Conservation (phyloP, 352 stramenopile genomes). For the Phytophthora citrophthora region DNA sequence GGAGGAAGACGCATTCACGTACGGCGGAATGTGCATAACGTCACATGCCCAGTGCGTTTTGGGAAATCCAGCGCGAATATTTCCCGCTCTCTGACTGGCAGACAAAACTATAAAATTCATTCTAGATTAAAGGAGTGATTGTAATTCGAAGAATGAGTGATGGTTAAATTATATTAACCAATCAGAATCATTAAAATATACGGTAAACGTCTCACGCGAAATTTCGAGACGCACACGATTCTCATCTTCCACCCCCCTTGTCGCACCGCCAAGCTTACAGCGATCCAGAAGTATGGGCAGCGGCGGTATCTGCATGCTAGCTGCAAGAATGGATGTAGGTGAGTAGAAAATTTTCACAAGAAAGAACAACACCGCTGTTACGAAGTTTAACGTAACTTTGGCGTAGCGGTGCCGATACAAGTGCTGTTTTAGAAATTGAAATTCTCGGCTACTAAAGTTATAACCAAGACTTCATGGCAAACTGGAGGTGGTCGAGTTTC, state of each 20-base stretch:
- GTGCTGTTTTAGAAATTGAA: too few relatives aligned
- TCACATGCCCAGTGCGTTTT: slow-evolving; percentile 5
- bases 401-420: neutral
- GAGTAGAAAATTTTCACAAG: neutral
- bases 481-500: neutral
- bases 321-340: slow-evolving; percentile 14
- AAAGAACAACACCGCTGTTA: slow-evolving; percentile 1
- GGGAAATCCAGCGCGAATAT: slow-evolving; percentile 43
- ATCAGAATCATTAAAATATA: neutral
- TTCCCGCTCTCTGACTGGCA: slow-evolving; percentile 16
- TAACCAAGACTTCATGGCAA: too few relatives aligned
- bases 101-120: too few relatives aligned
- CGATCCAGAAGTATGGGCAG: slow-evolving; percentile 6
- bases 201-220: slow-evolving; percentile 13
- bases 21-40: slow-evolving; percentile 11
- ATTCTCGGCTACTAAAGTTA: too few relatives aligned
- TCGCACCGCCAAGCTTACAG: slow-evolving; percentile 18
- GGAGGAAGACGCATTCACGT: slow-evolving; percentile 11
- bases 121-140: neutral
- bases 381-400: slow-evolving; percentile 18
- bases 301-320: slow-evolving; percentile 17
- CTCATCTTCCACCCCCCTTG: slow-evolving; percentile 28
- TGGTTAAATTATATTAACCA: slow-evolving; percentile 9
- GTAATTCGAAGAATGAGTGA: slow-evolving; percentile 3
- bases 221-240: slow-evolving; percentile 15